phyloP scores from a whole-genome alignment of 2,329 filamentous ascomycete genomes.

The Microdochium bolleyi region DNA sequence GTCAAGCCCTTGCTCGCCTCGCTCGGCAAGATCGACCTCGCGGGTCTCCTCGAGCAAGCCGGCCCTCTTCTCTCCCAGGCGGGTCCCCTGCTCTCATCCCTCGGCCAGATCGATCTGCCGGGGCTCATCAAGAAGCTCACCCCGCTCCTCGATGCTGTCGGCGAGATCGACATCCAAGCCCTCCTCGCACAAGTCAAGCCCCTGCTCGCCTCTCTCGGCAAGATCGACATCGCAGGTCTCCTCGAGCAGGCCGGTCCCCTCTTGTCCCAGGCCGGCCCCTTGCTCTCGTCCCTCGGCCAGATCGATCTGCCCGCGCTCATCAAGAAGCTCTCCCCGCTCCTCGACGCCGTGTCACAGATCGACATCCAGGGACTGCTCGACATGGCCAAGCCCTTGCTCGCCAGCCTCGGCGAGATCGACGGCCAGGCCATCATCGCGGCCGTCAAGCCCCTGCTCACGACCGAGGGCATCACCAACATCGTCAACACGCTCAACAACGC shows the following conservation, averaged over 20 bases:
- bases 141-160: slow-evolving; percentile 19
- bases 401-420: slow-evolving; percentile 28
- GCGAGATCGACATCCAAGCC: slow-evolving; percentile 23
- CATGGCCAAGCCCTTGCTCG: slow-evolving; percentile 25
- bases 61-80: slow-evolving; percentile 12
- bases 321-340: slow-evolving; percentile 24
- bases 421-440: slow-evolving; percentile 24
- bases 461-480: slow-evolving; percentile 25
- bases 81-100: slow-evolving; percentile 2
- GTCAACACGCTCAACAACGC: slow-evolving; percentile 28
- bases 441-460: slow-evolving; percentile 30
- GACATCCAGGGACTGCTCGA: slow-evolving; percentile 25
- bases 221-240: slow-evolving; percentile 22
- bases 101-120: slow-evolving; percentile 21
- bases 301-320: slow-evolving; percentile 28
- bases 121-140: slow-evolving; percentile 24
- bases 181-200: slow-evolving; percentile 26
- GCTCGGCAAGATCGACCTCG: slow-evolving; percentile 20
- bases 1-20: slow-evolving; percentile 20
- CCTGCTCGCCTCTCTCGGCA: slow-evolving; percentile 17
- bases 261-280: slow-evolving; percentile 12
- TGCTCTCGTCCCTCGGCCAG: neutral
- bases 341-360: slow-evolving; percentile 23
- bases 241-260: slow-evolving; percentile 15
- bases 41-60: slow-evolving; percentile 20